These are phyloP conservation scores for Fusarium sacchari DNA, from an alignment of 2,329 filamentous ascomycete species.

Conservation along the genomic window DNA sequence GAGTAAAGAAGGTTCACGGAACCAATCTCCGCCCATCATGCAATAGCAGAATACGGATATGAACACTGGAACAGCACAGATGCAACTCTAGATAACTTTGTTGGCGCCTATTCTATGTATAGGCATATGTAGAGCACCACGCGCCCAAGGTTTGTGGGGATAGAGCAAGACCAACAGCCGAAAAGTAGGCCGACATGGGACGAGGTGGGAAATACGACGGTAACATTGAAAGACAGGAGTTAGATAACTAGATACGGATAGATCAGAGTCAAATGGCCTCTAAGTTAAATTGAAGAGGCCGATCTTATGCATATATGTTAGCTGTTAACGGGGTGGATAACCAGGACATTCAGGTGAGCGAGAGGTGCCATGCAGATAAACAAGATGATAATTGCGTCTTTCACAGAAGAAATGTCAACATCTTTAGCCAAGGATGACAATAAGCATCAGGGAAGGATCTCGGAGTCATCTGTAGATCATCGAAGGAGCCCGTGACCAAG, in stretches of 20 bases:
- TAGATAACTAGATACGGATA: not conserved
- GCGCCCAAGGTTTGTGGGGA: conserved; percentile 20
- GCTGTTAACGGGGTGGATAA: not conserved
- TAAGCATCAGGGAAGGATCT: conserved; percentile 20
- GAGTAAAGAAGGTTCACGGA: not conserved
- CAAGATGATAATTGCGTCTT: not conserved
- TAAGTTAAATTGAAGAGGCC: conserved; percentile 8
- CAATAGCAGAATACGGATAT: not conserved
- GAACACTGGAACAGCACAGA: not conserved
- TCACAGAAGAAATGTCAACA: not conserved
- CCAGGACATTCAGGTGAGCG: not conserved
- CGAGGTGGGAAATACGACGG: conserved; percentile 26
- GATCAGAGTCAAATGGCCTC: conserved; percentile 12
- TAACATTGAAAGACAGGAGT: conserved; percentile 24
- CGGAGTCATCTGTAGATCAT: conserved; percentile 32
- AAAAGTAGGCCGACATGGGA: not conserved
- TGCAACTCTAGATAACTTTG: conserved; percentile 1
- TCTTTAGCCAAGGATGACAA: not conserved
- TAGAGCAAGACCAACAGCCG: not conserved
- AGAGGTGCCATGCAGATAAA: not conserved
- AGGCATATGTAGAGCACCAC: conserved; percentile 13
- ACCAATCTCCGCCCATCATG: conserved; percentile 21
- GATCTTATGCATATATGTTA: conserved; percentile 1
- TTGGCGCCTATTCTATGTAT: conserved; percentile 37
- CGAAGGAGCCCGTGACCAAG: conserved; percentile 9